Evolutionary conservation across 2,329 filamentous ascomycete genomes (phyloP).

Genomic region (Dactylellina cionopaga): DNA sequence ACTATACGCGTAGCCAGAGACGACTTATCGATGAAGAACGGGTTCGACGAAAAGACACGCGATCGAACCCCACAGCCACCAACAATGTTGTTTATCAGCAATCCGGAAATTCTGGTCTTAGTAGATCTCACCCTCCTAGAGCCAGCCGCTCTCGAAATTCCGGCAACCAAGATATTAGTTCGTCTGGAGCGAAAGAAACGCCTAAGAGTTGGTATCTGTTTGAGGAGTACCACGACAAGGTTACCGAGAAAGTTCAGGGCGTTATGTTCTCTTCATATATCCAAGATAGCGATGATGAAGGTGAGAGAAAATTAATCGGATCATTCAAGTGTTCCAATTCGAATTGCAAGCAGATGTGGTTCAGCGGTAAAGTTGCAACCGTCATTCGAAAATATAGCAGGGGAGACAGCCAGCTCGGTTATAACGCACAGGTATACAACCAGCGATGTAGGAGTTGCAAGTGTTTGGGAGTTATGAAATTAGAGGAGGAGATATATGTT

Average conservation of each 20-base stretch:
- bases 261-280: slow-evolving; percentile 15
- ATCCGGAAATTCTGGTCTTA: not conserved
- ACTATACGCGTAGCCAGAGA: not conserved
- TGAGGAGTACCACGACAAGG: slow-evolving; percentile 5
- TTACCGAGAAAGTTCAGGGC: slow-evolving; percentile 4
- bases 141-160: slow-evolving; percentile 6
- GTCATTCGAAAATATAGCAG: slow-evolving; percentile 20
- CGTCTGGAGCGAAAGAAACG: not conserved
- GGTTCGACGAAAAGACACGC: not conserved
- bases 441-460: slow-evolving; percentile 18
- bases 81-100: too few relatives aligned
- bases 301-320: slow-evolving; percentile 14
- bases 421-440: slow-evolving; percentile 20
- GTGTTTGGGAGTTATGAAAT: slow-evolving; percentile 5
- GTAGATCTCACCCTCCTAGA: not conserved
- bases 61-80: not conserved
- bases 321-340: slow-evolving; percentile 10
- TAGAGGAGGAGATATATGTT: slow-evolving; percentile 12
- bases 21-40: slow-evolving; percentile 8
- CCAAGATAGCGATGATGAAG: not conserved
- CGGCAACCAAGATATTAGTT: not conserved
- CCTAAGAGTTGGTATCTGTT: slow-evolving; percentile 8
- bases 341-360: not conserved
- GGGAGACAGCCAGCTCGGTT: slow-evolving; percentile 1
- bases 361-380: slow-evolving; percentile 11